Evolutionary conservation across 2,329 filamentous ascomycete species (phyloP).

Genomic region (Aureobasidium namibiae): DNA sequence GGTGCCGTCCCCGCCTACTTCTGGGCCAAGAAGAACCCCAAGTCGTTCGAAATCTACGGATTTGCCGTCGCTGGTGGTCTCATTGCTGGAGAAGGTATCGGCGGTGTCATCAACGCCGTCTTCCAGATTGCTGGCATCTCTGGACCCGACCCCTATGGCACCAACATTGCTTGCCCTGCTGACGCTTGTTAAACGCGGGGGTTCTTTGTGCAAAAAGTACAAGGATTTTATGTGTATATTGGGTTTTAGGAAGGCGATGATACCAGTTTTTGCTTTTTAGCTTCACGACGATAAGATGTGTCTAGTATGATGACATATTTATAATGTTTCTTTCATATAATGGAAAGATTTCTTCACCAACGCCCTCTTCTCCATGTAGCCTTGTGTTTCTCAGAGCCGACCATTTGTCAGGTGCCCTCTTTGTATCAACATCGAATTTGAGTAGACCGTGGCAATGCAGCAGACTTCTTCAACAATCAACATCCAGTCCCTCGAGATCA

Average conservation of each 20-base stretch:
- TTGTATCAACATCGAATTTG: too few species aligned
- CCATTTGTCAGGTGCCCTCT: too few species aligned
- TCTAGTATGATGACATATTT: not conserved
- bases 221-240: not conserved
- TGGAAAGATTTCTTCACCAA: not conserved
- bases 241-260: not conserved
- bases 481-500: too few species aligned
- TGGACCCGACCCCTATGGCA: conserved; percentile 34
- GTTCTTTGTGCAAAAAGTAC: not conserved
- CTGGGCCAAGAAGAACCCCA: conserved; percentile 48
- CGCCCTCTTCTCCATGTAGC: too few species aligned
- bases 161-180: conserved; percentile 34
- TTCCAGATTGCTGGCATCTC: conserved; percentile 39
- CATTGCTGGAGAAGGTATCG: conserved; percentile 57
- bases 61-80: conserved; percentile 53
- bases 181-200: conserved; percentile 23
- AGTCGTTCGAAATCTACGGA: conserved; percentile 49
- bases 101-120: conserved; percentile 53
- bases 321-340: not conserved
- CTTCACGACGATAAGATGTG: not conserved
- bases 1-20: conserved; percentile 44
- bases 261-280: not conserved
- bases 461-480: too few species aligned
- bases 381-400: too few species aligned
- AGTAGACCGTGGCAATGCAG: too few species aligned